Evolutionary conservation across 257 asterid species (phyloP).

Genomic region (Nicotiana benthamiana): DNA sequence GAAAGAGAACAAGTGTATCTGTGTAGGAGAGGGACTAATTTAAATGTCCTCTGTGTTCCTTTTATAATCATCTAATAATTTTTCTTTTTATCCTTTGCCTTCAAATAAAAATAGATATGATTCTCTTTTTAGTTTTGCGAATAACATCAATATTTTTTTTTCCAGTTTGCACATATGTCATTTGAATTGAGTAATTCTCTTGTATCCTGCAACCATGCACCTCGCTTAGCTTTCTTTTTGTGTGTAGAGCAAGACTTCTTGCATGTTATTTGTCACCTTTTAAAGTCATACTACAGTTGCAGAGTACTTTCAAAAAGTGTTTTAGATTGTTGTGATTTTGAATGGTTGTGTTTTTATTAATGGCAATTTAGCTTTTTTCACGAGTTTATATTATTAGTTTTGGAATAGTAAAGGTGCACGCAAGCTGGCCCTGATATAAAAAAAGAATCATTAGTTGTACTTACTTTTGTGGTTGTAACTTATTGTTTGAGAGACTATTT

Average conservation of each 20-base stretch:
- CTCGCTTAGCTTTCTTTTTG: not conserved
- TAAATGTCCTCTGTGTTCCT: not conserved
- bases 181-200: not conserved
- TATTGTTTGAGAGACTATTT: not conserved
- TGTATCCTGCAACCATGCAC: not conserved
- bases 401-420: not conserved
- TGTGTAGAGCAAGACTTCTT: not conserved
- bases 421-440: not conserved
- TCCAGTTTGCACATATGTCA: not conserved
- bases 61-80: not conserved
- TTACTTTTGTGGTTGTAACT: too few species aligned
- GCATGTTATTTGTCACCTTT: not conserved
- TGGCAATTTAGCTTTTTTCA: not conserved
- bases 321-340: not conserved
- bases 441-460: too few species aligned
- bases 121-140: not conserved
- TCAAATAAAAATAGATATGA: not conserved
- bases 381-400: not conserved
- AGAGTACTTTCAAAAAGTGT: not conserved
- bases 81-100: not conserved
- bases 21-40: not conserved
- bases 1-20: not conserved
- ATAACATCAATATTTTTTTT: not conserved
- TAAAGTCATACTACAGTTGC: not conserved
- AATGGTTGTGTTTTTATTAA: not conserved